Conservation (phyloP, 1,284 basidiomycete species). For the Moesziomyces parantarcticus region DNA sequence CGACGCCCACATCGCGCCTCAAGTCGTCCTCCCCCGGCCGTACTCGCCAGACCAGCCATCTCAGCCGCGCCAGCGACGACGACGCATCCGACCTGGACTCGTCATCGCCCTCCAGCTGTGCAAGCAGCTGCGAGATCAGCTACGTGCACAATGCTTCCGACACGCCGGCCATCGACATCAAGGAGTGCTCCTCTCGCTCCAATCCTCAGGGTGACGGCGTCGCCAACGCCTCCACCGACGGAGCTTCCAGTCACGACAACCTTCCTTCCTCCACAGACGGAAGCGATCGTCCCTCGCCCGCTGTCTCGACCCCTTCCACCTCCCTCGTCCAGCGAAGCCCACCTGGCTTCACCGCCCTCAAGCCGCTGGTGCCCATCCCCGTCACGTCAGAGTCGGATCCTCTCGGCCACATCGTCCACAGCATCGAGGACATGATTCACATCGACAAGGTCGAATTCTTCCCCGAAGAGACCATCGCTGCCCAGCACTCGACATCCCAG, state of each 20-base stretch:
- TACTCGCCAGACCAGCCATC: conserved; percentile 4
- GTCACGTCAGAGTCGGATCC: conserved; percentile 34
- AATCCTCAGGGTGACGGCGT: not conserved
- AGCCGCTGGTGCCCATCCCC: conserved; percentile 29
- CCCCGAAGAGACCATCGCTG: conserved; percentile 33
- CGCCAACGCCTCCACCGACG: conserved; percentile 7
- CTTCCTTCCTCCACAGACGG: conserved; percentile 36
- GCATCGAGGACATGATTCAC: conserved; percentile 45
- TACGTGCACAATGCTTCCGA: conserved; percentile 7
- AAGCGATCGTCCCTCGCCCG: conserved; percentile 29
- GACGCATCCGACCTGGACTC: conserved; percentile 32
- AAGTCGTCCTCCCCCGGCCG: conserved; percentile 7
- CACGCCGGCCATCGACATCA: conserved; percentile 28
- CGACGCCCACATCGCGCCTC: not conserved
- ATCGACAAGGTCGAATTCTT: conserved; percentile 43
- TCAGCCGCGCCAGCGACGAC: conserved; percentile 6
- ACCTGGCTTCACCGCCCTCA: conserved; percentile 26
- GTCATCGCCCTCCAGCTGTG: conserved; percentile 25
- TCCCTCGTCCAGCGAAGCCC: conserved; percentile 37
- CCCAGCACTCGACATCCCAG: conserved; percentile 7
- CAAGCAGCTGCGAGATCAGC: conserved; percentile 38
- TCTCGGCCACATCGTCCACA: conserved; percentile 23
- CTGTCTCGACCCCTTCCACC: conserved; percentile 36
- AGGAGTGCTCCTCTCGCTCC: conserved; percentile 10
- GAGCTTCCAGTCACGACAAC: conserved; percentile 23